Percentiles rank a stretch among this genome's conserved stretches.
Evolutionary conservation across 2,329 filamentous ascomycete species (phyloP).

Genomic region (Penicillium sp.): DNA sequence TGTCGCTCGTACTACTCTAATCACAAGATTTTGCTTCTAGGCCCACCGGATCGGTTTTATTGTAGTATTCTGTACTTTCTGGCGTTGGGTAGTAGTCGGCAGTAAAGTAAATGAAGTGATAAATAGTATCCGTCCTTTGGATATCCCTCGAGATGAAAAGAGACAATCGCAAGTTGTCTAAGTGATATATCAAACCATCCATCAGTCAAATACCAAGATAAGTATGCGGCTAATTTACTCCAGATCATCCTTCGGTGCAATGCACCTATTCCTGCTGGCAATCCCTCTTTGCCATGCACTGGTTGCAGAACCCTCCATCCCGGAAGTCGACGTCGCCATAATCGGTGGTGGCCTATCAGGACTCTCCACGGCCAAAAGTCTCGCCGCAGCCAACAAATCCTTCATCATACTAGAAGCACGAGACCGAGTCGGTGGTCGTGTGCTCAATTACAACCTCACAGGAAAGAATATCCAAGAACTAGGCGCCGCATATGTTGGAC

Average conservation of each 20-base stretch:
- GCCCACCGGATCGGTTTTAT: background rate
- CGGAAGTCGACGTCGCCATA: constrained; percentile 2
- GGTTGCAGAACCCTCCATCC: background rate
- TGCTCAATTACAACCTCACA: constrained; percentile 13
- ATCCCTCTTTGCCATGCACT: background rate
- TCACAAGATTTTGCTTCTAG: background rate
- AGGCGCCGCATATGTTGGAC: constrained; percentile 29
- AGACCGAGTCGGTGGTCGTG: constrained; percentile 21
- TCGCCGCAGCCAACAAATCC: constrained; percentile 9
- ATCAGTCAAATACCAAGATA: background rate
- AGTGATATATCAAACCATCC: background rate
- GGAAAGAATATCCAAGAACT: constrained; percentile 24
- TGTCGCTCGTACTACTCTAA: background rate
- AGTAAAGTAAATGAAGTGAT: background rate
- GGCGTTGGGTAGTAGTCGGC: background rate
- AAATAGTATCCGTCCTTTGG: background rate
- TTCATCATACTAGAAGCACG: constrained; percentile 20
- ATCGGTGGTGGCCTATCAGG: constrained; percentile 3
- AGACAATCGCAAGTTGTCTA: background rate
- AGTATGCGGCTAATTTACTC: background rate
- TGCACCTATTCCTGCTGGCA: background rate
- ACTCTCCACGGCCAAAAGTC: constrained; percentile 6
- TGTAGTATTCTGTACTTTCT: background rate
- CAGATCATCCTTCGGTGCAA: no score
- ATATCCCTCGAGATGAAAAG: background rate